These are phyloP conservation scores for Aphanoascus verrucosus DNA, from an alignment of 2,329 filamentous ascomycete genomes.

Conservation along the genomic window DNA sequence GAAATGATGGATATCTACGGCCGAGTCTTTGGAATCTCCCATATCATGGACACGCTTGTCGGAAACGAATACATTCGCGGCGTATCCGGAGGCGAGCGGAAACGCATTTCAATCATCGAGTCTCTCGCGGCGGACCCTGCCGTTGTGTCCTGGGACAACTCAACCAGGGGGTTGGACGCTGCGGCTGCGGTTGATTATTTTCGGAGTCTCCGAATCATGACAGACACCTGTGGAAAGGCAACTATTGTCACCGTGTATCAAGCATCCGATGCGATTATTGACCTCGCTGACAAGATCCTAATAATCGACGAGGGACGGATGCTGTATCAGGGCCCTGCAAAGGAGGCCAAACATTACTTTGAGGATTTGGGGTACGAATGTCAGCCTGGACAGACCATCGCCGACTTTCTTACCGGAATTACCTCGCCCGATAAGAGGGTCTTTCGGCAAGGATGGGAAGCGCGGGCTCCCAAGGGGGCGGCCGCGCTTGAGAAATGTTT, in stretches of 20 bases:
- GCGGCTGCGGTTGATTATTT: constrained; percentile 56
- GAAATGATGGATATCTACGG: constrained; percentile 40
- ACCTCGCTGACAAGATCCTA: constrained; percentile 70
- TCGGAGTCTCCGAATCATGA: constrained; percentile 64
- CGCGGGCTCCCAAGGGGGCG: constrained; percentile 51
- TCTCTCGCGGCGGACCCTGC: constrained; percentile 59
- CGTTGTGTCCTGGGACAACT: constrained; percentile 65
- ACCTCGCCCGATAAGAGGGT: constrained; percentile 71
- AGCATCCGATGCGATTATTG: constrained; percentile 70
- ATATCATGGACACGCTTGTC: constrained; percentile 76
- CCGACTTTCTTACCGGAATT: constrained; percentile 71
- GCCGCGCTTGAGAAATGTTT: constrained; percentile 48
- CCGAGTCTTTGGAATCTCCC: constrained; percentile 52
- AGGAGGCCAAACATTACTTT: constrained; percentile 61
- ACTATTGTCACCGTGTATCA: constrained; percentile 82
- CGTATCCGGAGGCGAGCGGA: constrained; percentile 67
- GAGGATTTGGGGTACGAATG: constrained; percentile 63
- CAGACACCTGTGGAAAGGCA: constrained; percentile 69
- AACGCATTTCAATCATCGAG: constrained; percentile 72
- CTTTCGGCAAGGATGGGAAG: constrained; percentile 49
- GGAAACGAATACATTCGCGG: constrained; percentile 73
- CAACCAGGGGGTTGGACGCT: constrained; percentile 57
- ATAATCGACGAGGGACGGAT: constrained; percentile 66
- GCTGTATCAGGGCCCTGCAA: constrained; percentile 61
- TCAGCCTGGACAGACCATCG: constrained; percentile 65